Evolutionary conservation across 139 green algal genomes (phyloP), one percentile per base, ranked within the genome.

Genomic region (Chlorella vulgaris): DNA sequence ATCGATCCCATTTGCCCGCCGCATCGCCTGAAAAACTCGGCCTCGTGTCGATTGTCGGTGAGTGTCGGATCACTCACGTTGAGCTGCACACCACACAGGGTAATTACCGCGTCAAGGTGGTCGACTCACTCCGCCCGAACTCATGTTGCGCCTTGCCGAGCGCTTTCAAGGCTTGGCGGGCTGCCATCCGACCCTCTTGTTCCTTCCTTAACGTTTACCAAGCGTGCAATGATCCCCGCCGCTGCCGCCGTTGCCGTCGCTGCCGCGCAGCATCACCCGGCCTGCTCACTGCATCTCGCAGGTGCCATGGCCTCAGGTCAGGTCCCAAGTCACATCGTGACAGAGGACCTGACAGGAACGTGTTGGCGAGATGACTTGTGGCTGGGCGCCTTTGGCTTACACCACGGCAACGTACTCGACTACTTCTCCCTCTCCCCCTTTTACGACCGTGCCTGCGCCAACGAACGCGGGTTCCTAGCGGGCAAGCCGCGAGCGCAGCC

Each of bases 371-470:
- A 92, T 74, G 87, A 93, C 53, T 36, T 82, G 21, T 88, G 83
- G 76, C 86, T 91, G 7, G 66, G 55, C 3, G 83, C 28, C 19
- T 90, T 84, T 63, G 85, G 85, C 22, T 81, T 97, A 26, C 87
- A 91, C 68, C 51, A 77, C 0, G 61, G 67, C 18, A 89, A 83
- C n/a, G 93, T 88, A 13, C 74, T 98, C 2, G 85, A 93, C 65
- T 98, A 98, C 83, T 98, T 98, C 69, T 81, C 91, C 39, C 68
- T 90, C 15, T 96, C 90, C 1, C 89, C 92, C 1, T 98, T 98
- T 76, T 98, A 94, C 65, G 94, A 98, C 65, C 73, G 50, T 26
- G 42, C 42, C 39, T 93, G 88, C 82, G 95, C 93, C 83, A 98
- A 98, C 81, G 88, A 89, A 35, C 71, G 80, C 13, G 87, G 89